Evolutionary conservation across 2,329 filamentous ascomycete species (phyloP), one percentile per base, ranked within the genome.

Genomic region (Beauveria australis): DNA sequence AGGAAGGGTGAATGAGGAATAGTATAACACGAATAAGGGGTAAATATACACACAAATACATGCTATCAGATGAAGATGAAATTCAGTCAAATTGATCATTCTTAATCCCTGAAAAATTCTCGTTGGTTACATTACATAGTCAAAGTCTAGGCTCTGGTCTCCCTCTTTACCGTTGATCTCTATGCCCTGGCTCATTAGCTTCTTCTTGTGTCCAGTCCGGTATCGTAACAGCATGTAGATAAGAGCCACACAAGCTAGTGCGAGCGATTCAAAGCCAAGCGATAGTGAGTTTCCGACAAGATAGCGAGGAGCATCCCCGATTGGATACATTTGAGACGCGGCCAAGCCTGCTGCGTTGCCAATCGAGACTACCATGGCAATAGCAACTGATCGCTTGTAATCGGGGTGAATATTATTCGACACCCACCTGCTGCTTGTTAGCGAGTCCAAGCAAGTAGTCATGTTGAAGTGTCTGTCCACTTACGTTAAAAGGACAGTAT

Each of bases 351-450:
- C 70, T 16, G 67, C 64, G 41, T 72, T 71, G 4, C 65, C 71
- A 33, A 73, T 63, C 5, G 66, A 70, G 46, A 68, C 68, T 26
- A 67, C 61, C 41, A 73, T 63, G 0, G 72, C 70, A 52, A 71
- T 64, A 28, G 67, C 70, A 18, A 73, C 64, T 9, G 66, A 64
- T n/a, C 71, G 70, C 59, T 73, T 73, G 47, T 59, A 65, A 53
- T 74, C 72, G 3, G 72, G 72, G 16, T 67, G 62, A 8, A 72
- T 60, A 57, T 73, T 74, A 51, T 67, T 73, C 3, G 70, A 61
- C 43, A 73, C 67, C 72, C 72, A 74, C 12, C 67, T 69, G 10
- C 30, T 26, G 10, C 18, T 5, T 24, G 52, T 63, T 47, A 59
- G 54, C 47, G 63, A 49, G 65, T 68, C 51, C 68, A 66, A 2